phyloP scores from a whole-genome alignment of 2,329 filamentous ascomycete species.

The Ophiostoma angusticollis region DNA sequence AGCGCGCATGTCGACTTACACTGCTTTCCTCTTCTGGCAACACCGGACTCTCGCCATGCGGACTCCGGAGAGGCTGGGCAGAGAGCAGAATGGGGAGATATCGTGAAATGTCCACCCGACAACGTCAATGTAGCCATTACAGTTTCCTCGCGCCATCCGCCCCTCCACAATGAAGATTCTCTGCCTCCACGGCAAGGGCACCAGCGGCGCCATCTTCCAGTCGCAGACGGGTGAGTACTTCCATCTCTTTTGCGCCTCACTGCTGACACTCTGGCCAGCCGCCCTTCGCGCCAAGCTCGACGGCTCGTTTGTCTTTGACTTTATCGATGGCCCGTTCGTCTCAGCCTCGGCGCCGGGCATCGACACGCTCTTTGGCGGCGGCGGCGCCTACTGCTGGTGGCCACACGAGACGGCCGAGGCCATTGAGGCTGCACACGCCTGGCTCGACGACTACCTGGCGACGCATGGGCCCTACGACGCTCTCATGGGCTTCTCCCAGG shows the following conservation, averaged over 20 bases:
- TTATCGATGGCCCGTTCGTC: slow-evolving; percentile 22
- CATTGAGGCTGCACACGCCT: slow-evolving; percentile 23
- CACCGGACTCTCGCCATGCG: slow-evolving; percentile 10
- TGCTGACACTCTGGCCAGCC: slow-evolving; percentile 15
- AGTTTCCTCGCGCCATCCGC: not conserved
- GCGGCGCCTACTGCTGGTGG: slow-evolving; percentile 21
- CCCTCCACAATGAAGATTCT: slow-evolving; percentile 21
- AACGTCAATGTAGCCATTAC: not conserved
- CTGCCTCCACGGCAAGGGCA: slow-evolving; percentile 26
- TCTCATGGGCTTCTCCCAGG: slow-evolving; percentile 26
- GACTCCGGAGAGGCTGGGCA: not conserved
- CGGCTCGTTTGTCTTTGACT: slow-evolving; percentile 21
- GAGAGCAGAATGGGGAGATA: not conserved
- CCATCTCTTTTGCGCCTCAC: too few relatives aligned
- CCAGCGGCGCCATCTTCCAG: slow-evolving; percentile 24
- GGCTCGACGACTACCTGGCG: slow-evolving; percentile 23
- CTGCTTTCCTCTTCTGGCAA: slow-evolving; percentile 3
- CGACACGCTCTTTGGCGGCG: slow-evolving; percentile 19
- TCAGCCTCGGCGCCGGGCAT: slow-evolving; percentile 21
- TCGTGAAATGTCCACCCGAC: not conserved
- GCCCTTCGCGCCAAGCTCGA: slow-evolving; percentile 24
- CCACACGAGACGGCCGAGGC: slow-evolving; percentile 15
- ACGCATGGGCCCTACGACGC: slow-evolving; percentile 24
- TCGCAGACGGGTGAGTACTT: slow-evolving; percentile 24
- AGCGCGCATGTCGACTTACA: not conserved